Conservation (phyloP, 441 rosid genomes). For the Adansonia madagascariensis region DNA sequence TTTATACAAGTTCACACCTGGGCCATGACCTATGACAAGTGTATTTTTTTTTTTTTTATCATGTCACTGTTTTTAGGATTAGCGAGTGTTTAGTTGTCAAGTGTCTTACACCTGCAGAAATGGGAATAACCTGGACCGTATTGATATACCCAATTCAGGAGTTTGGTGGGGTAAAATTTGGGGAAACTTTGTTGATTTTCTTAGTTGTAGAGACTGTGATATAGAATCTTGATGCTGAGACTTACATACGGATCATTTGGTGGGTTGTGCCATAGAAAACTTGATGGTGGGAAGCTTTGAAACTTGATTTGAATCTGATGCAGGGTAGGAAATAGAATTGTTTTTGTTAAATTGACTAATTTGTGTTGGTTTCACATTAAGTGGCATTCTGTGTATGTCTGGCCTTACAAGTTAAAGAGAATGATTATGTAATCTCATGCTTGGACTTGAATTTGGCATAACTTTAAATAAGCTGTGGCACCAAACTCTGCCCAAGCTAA, state of each 20-base stretch:
- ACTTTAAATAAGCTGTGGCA: background rate
- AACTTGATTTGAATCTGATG: background rate
- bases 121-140: background rate
- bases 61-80: background rate
- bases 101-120: background rate
- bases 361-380: background rate
- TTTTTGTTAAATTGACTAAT: background rate
- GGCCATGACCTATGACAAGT: background rate
- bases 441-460: background rate
- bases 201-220: background rate
- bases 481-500: too few relatives aligned
- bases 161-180: constrained; percentile 3
- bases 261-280: background rate
- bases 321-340: background rate
- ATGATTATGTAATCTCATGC: background rate
- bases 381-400: background rate
- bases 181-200: background rate
- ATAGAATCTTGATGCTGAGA: constrained; percentile 8
- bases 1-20: too few relatives aligned
- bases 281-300: background rate
- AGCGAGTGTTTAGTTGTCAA: background rate
- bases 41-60: background rate
- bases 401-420: background rate
- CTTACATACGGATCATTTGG: background rate
- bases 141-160: background rate